A percentile compares a stretch with the other conserved stretches of the same genome.
phyloP scores from a whole-genome alignment of 176 grass and related monocot species.

The Alloteropsis semialata region DNA sequence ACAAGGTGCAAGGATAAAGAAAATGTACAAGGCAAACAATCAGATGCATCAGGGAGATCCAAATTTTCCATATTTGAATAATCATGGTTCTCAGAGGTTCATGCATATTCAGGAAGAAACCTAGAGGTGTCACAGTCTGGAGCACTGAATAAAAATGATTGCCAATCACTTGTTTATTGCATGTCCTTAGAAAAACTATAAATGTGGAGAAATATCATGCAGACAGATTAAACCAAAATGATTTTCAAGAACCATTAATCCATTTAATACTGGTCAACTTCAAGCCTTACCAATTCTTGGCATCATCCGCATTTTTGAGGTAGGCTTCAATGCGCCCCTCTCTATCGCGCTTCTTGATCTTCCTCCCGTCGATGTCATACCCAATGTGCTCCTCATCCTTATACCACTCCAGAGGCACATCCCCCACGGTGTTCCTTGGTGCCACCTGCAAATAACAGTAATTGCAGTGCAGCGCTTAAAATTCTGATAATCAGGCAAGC shows the following conservation, averaged over 20 bases:
- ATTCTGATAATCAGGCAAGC: not conserved
- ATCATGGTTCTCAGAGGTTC: not conserved
- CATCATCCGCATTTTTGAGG: slow-evolving; percentile 66
- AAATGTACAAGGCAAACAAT: not conserved
- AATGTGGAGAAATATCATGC: not conserved
- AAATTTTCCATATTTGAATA: not conserved
- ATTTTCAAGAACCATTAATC: not conserved
- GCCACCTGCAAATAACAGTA: slow-evolving; percentile 46
- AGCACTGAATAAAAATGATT: not conserved
- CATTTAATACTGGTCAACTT: not conserved
- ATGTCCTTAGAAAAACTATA: not conserved
- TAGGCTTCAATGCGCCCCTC: slow-evolving; percentile 63
- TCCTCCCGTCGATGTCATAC: slow-evolving; percentile 65
- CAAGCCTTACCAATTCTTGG: slow-evolving; percentile 60
- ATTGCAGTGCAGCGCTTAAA: not conserved
- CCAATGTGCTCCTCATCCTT: slow-evolving; percentile 91
- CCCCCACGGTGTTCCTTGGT: slow-evolving; percentile 79
- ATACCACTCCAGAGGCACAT: slow-evolving; percentile 82
- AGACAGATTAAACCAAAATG: not conserved
- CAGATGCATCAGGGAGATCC: slow-evolving; percentile 2
- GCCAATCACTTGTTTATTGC: not conserved
- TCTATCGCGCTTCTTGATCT: slow-evolving; percentile 85
- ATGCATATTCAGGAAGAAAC: not conserved
- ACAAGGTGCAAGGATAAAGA: not conserved
- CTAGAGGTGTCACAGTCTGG: not conserved